Conservation (phyloP, 2,329 filamentous ascomycete genomes). For the Ophiostoma australiae region DNA sequence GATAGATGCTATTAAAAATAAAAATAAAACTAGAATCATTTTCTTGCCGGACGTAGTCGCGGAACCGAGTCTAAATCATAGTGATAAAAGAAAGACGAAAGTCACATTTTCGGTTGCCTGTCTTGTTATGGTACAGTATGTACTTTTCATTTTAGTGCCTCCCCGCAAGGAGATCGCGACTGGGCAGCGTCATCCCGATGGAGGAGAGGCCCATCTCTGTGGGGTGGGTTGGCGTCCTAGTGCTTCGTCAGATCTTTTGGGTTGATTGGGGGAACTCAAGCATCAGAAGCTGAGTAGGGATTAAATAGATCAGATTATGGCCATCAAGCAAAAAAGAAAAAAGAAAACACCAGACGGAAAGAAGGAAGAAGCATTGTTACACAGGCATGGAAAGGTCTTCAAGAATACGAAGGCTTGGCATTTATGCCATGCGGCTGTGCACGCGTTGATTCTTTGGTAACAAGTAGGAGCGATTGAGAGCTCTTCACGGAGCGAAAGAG, state of each 20-base stretch:
- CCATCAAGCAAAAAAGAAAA: neutral
- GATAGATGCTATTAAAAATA: too few species aligned
- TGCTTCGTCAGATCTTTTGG: neutral
- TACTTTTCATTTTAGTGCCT: neutral
- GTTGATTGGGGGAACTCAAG: neutral
- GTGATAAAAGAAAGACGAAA: too few species aligned
- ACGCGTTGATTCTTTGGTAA: neutral
- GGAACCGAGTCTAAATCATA: too few species aligned
- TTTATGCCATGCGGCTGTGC: neutral
- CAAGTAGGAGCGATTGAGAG: neutral
- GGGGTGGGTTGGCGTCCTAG: neutral
- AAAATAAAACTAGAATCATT: too few species aligned
- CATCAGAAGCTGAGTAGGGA: neutral
- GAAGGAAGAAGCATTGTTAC: neutral
- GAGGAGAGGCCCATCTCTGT: neutral
- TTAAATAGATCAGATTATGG: neutral
- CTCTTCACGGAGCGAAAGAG: neutral
- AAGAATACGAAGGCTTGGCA: constrained; percentile 1
- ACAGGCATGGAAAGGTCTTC: neutral
- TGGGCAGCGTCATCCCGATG: constrained; percentile 1
- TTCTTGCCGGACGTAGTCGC: too few species aligned
- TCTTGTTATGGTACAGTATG: too few species aligned
- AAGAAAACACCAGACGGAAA: neutral
- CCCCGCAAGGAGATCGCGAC: neutral
- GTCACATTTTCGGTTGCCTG: too few species aligned